These are phyloP conservation scores for Conticribra weissflogii DNA, from an alignment of 108 stramenopile species.

Conservation along the genomic window DNA sequence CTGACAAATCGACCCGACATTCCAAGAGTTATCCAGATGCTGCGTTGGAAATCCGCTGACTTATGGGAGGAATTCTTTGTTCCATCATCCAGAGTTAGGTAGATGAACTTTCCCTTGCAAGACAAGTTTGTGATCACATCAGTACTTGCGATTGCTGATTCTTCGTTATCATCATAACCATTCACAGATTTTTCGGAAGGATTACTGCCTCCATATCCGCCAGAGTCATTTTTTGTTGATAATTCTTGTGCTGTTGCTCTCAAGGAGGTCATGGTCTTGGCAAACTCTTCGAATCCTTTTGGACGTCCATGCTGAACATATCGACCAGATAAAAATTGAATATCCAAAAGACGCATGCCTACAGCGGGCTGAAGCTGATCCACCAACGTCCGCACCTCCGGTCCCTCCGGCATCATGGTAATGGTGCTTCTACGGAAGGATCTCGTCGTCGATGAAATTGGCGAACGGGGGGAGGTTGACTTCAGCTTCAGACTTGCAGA, in stretches of 20 bases:
- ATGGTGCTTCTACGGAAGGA: constrained; percentile 17
- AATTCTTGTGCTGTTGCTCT: neutral
- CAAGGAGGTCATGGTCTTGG: constrained; percentile 69
- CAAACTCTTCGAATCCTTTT: constrained; percentile 73
- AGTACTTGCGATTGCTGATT: constrained; percentile 13
- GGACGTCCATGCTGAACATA: constrained; percentile 74
- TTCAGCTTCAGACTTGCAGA: too few species aligned
- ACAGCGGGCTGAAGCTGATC: constrained; percentile 78
- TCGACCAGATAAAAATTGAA: constrained; percentile 77
- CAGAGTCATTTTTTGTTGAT: neutral
- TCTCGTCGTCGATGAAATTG: neutral
- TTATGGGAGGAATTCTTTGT: constrained; percentile 4
- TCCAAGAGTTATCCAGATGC: constrained; percentile 87
- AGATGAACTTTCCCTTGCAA: constrained; percentile 90
- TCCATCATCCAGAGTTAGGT: constrained; percentile 69
- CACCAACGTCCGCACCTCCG: constrained; percentile 80
- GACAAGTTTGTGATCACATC: constrained; percentile 72
- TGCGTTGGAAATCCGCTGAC: constrained; percentile 65
- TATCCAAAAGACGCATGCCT: constrained; percentile 62
- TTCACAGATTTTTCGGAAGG: neutral
- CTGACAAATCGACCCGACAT: constrained; percentile 82
- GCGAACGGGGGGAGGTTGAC: too few species aligned
- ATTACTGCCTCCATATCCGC: neutral
- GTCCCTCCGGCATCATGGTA: constrained; percentile 91
- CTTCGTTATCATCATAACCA: constrained; percentile 8